Evolutionary conservation across 305 asterid species (phyloP).

Genomic region (Solanum hybrid): DNA sequence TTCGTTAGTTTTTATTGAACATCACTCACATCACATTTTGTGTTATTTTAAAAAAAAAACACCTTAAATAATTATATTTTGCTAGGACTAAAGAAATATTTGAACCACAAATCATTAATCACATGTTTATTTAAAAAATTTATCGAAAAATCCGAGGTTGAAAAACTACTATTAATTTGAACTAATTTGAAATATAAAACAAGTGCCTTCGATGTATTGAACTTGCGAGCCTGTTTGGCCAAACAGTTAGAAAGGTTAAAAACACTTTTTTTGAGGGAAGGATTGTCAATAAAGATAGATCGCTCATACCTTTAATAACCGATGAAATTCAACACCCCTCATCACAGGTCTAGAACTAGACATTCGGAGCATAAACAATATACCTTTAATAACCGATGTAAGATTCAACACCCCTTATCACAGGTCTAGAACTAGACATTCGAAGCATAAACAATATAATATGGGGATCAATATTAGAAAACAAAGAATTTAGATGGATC

Average conservation of each 20-base stretch:
- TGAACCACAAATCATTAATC: not conserved
- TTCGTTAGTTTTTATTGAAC: not conserved
- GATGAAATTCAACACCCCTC: not conserved
- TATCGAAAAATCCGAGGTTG: not conserved
- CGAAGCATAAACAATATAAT: no score
- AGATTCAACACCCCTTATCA: not conserved
- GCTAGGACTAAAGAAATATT: no score
- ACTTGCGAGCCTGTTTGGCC: not conserved
- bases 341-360: not conserved
- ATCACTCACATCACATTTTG: no score
- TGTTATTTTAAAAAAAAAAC: not conserved
- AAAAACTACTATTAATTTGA: not conserved
- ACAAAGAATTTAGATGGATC: not conserved
- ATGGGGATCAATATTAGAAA: not conserved
- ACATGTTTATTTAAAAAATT: no score
- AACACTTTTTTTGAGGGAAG: not conserved
- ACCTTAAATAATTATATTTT: not conserved
- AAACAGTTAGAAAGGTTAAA: not conserved
- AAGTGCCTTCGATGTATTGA: no score
- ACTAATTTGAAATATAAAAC: not conserved
- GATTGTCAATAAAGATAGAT: not conserved
- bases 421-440: not conserved
- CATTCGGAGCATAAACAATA: no score
- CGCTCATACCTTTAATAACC: not conserved
- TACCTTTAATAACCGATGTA: not conserved